Evolutionary conservation across 78 protist genomes (phyloP).

Genomic region (Chrysochromulina tobinii): DNA sequence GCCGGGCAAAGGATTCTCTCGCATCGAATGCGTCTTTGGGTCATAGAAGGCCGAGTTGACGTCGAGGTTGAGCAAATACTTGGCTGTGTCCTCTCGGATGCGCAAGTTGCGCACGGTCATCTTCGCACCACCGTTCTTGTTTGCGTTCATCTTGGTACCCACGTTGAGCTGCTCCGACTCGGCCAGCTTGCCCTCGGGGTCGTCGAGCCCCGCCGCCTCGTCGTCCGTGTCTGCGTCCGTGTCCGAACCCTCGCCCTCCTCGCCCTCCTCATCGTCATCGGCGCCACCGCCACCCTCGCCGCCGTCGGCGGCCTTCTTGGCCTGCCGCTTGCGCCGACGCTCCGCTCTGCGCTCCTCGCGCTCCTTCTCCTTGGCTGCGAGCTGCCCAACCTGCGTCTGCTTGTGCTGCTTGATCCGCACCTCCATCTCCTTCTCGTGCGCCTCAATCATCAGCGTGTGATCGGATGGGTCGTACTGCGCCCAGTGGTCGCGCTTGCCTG

Average conservation of each 20-base stretch:
- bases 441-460: neutral
- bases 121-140: neutral
- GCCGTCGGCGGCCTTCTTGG: neutral
- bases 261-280: neutral
- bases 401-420: neutral
- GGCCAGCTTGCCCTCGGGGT: conserved; percentile 2
- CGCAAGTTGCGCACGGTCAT: conserved; percentile 51
- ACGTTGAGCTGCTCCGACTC: conserved; percentile 19
- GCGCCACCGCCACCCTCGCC: neutral
- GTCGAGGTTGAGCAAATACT: conserved; percentile 93
- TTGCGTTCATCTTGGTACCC: neutral
- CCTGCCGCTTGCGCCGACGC: neutral
- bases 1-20: conserved; percentile 81
- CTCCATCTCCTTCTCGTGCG: neutral
- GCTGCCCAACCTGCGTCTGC: neutral
- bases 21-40: conserved; percentile 97
- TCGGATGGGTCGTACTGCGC: conserved; percentile 80
- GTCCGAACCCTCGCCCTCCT: neutral
- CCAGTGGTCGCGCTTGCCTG: conserved; percentile 89
- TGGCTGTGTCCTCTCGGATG: conserved; percentile 94
- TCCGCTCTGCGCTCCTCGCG: neutral
- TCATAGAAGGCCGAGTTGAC: conserved; percentile 94
- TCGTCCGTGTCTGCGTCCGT: neutral
- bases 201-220: neutral
- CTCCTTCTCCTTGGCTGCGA: neutral